These are phyloP conservation scores for Xylariomycetidae sp. DNA, from an alignment of 2,329 filamentous ascomycete species.

Conservation along the genomic window DNA sequence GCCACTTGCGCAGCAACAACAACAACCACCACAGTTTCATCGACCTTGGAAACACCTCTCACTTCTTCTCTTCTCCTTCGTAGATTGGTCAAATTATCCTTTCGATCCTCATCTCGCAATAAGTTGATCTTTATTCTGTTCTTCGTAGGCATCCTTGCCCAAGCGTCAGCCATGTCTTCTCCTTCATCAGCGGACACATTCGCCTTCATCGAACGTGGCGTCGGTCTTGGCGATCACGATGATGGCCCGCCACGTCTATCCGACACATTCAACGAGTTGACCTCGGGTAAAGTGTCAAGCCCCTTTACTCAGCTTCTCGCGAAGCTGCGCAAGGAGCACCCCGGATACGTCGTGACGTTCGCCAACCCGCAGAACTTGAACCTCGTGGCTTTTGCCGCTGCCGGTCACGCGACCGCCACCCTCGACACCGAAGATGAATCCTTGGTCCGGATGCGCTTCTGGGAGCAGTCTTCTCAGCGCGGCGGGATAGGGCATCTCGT, in stretches of 20 bases:
- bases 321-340: conserved; percentile 4
- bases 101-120: too few species aligned
- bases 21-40: too few species aligned
- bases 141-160: too few species aligned
- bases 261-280: not conserved
- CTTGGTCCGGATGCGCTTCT: not conserved
- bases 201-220: not conserved
- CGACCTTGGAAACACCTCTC: too few species aligned
- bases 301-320: conserved; percentile 1
- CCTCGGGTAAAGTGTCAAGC: not conserved
- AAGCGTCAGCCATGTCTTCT: too few species aligned
- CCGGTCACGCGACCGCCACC: conserved; percentile 1
- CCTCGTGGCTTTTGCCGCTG: conserved; percentile 4
- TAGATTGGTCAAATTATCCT: too few species aligned
- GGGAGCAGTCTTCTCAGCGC: not conserved
- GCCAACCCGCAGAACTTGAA: conserved; percentile 2
- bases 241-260: not conserved
- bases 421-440: conserved; percentile 1
- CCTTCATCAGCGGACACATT: not conserved
- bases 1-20: too few species aligned
- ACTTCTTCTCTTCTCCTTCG: too few species aligned
- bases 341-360: conserved; percentile 2
- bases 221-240: not conserved
- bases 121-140: too few species aligned
- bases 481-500: conserved; percentile 27